Percentiles rank a stretch among this genome's conserved stretches.
These are phyloP conservation scores for Penicillium herquei DNA, from an alignment of 495 filamentous ascomycete genomes.

Conservation along the genomic window DNA sequence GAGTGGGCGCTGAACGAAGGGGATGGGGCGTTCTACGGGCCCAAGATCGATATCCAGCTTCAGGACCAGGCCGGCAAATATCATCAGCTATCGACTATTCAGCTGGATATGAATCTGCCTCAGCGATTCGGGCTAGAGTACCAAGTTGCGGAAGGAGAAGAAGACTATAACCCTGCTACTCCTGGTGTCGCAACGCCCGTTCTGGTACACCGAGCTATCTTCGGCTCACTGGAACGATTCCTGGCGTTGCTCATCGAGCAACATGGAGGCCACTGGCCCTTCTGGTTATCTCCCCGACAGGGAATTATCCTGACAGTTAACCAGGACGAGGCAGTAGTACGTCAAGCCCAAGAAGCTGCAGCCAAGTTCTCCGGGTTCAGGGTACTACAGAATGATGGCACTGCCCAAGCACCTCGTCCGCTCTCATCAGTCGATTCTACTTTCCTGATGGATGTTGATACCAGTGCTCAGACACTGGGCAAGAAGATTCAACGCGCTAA, in stretches of 20 bases:
- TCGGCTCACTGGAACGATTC: conserved; percentile 84
- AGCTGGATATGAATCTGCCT: conserved; percentile 92
- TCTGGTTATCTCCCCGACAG: conserved; percentile 88
- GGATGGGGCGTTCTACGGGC: conserved; percentile 92
- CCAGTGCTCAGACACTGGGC: conserved; percentile 54
- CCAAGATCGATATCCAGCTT: conserved; percentile 90
- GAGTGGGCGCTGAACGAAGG: conserved; percentile 73
- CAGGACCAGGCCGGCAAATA: conserved; percentile 82
- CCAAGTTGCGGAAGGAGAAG: conserved; percentile 47
- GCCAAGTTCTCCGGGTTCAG: conserved; percentile 37
- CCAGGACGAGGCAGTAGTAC: conserved; percentile 56
- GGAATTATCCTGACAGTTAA: conserved; percentile 76
- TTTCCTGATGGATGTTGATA: conserved; percentile 72
- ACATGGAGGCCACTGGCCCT: conserved; percentile 79
- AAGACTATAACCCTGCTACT: conserved; percentile 68
- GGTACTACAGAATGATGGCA: conserved; percentile 23
- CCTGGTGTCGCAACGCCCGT: conserved; percentile 73
- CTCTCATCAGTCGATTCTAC: conserved; percentile 44
- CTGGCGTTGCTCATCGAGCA: conserved; percentile 87
- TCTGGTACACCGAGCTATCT: conserved; percentile 82
- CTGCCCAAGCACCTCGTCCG: conserved; percentile 25
- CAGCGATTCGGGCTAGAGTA: conserved; percentile 79
- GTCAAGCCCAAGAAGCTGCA: conserved; percentile 51
- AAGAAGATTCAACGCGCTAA: conserved; percentile 75
- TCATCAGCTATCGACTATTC: conserved; percentile 89